Percentiles rank a stretch among this genome's conserved stretches.
Conservation (phyloP, 257 asterid genomes). For the Haberlea rhodopensis region DNA sequence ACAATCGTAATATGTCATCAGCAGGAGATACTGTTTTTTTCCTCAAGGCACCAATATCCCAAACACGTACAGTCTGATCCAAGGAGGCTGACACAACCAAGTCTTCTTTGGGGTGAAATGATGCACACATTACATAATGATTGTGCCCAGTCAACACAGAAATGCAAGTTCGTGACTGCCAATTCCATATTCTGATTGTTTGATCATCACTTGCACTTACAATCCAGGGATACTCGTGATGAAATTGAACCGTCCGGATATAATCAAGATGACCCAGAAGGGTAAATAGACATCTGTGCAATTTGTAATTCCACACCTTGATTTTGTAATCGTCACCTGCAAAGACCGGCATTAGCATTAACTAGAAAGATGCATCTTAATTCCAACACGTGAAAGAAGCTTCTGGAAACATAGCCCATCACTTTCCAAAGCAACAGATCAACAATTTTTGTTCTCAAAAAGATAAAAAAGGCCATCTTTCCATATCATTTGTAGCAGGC, state of each 20-base stretch:
- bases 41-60: conserved; percentile 95
- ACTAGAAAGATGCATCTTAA: not conserved
- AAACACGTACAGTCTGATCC: conserved; percentile 98
- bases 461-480: not conserved
- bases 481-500: not conserved
- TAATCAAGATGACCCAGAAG: conserved; percentile 98
- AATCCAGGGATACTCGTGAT: conserved; percentile 97
- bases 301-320: conserved; percentile 95
- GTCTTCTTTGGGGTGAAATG: conserved; percentile 97
- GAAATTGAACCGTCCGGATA: conserved; percentile 92
- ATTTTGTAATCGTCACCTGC: conserved; percentile 13
- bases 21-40: conserved; percentile 93
- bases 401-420: not conserved
- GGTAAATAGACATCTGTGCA: conserved; percentile 92
- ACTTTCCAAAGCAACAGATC: not conserved
- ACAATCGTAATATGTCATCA: conserved; percentile 79
- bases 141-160: conserved; percentile 97
- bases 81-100: conserved; percentile 92
- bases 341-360: too few species aligned
- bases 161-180: conserved; percentile 97
- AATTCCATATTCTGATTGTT: conserved; percentile 19
- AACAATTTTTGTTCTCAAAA: conserved; percentile 1
- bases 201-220: conserved; percentile 75
- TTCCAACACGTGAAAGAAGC: not conserved
- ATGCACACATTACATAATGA: conserved; percentile 96